These are phyloP conservation scores for Xylariaceae sp. DNA, from an alignment of 2,329 filamentous ascomycete genomes.

Conservation along the genomic window DNA sequence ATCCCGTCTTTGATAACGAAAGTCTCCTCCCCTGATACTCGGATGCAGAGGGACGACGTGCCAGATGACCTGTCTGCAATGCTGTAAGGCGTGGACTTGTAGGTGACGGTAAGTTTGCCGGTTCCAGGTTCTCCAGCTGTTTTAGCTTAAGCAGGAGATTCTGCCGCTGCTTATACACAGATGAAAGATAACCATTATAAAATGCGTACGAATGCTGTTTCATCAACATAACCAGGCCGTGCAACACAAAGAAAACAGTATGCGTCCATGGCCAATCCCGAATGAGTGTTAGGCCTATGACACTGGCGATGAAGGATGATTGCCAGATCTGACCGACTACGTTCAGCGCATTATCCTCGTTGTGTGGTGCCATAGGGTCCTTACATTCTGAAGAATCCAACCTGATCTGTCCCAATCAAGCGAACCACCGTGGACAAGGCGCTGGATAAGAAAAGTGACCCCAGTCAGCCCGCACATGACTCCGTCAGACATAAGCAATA, in stretches of 20 bases:
- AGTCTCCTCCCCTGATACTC: slow-evolving; percentile 38
- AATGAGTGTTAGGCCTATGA: slow-evolving; percentile 62
- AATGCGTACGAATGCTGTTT: slow-evolving; percentile 79
- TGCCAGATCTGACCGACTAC: slow-evolving; percentile 57
- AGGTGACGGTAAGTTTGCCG: slow-evolving; percentile 37
- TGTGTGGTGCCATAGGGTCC: slow-evolving; percentile 15
- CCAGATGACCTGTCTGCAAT: slow-evolving; percentile 43
- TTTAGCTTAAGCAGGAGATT: slow-evolving; percentile 46
- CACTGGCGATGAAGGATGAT: slow-evolving; percentile 53
- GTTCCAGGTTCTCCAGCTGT: slow-evolving; percentile 51
- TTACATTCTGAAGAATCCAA: slow-evolving; percentile 68
- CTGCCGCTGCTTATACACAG: slow-evolving; percentile 48
- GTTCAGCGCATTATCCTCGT: background rate
- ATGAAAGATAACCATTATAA: slow-evolving; percentile 70
- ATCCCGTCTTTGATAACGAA: slow-evolving; percentile 30
- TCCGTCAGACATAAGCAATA: slow-evolving; percentile 60
- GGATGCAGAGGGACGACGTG: slow-evolving; percentile 35
- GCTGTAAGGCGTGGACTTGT: slow-evolving; percentile 37
- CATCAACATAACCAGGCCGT: slow-evolving; percentile 74
- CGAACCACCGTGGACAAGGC: slow-evolving; percentile 51
- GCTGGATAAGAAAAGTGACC: slow-evolving; percentile 63
- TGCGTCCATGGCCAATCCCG: slow-evolving; percentile 78
- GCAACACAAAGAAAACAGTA: slow-evolving; percentile 58
- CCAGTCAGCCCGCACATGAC: slow-evolving; percentile 63
- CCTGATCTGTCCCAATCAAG: slow-evolving; percentile 64